A percentile compares a stretch with the other conserved stretches of the same genome.
phyloP scores from a whole-genome alignment of 2,329 filamentous ascomycete species.

The Trichoderma sp. region DNA sequence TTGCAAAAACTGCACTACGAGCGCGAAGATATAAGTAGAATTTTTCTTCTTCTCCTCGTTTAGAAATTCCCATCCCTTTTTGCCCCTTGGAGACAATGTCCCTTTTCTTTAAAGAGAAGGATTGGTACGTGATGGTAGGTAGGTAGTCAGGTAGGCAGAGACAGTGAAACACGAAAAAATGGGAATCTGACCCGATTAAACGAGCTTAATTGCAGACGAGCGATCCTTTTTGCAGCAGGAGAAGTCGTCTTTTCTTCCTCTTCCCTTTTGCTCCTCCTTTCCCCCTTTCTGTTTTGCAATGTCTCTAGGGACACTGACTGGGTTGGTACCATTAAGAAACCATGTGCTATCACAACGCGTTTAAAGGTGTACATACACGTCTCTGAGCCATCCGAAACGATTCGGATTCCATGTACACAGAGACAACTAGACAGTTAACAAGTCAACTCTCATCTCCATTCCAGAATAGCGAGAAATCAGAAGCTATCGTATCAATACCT shows the following conservation, averaged over 20 bases:
- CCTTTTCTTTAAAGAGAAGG: neutral
- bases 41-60: neutral
- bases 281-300: neutral
- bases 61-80: neutral
- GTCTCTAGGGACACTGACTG: neutral
- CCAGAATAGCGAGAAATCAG: neutral
- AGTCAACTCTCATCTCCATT: neutral
- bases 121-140: neutral
- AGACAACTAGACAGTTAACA: constrained; percentile 1
- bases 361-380: constrained; percentile 27
- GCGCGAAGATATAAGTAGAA: neutral
- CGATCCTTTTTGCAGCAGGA: neutral
- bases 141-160: neutral
- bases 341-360: constrained; percentile 13
- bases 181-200: neutral
- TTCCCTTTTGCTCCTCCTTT: neutral
- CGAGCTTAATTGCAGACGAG: neutral
- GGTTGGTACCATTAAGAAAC: neutral
- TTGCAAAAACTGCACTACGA: neutral
- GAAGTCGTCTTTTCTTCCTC: neutral
- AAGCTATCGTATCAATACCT: constrained; percentile 4
- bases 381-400: constrained; percentile 19
- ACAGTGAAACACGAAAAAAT: neutral
- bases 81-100: neutral
- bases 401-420: constrained; percentile 16